Percentiles rank a stretch among this genome's conserved stretches.
These are phyloP conservation scores for Populus pruinosa DNA, from an alignment of 345 rosid genomes.

Conservation along the genomic window DNA sequence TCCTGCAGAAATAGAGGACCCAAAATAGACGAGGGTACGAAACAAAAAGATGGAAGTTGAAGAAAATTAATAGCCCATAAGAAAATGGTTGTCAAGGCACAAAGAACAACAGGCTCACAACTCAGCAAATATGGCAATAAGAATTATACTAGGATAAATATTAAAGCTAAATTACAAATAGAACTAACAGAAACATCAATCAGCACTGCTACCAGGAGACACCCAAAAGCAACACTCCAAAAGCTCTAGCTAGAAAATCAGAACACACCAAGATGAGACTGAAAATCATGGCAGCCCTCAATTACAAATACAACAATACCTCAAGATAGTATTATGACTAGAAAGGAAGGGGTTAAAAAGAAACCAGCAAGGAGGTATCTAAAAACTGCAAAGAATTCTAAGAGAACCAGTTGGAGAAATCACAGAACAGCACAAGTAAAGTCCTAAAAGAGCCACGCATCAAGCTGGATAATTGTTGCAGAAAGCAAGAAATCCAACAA, in stretches of 20 bases:
- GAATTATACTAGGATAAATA: not conserved
- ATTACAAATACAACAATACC: not conserved
- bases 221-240: not conserved
- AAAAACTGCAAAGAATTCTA: not conserved
- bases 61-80: too few species aligned
- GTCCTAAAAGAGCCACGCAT: too few species aligned
- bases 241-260: not conserved
- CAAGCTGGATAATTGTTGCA: too few species aligned
- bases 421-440: too few species aligned
- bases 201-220: not conserved
- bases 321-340: not conserved
- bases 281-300: not conserved
- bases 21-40: not conserved
- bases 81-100: not conserved
- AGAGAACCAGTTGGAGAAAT: not conserved
- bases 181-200: not conserved
- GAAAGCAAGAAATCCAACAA: too few species aligned
- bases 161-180: not conserved
- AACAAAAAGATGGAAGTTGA: not conserved
- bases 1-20: not conserved
- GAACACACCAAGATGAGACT: not conserved
- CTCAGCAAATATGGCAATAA: not conserved
- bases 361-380: not conserved
- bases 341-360: not conserved
- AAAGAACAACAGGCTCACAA: not conserved